Evolutionary conservation across 495 filamentous ascomycete genomes (phyloP).

Genomic region (Staphylotrichum longicolle): DNA sequence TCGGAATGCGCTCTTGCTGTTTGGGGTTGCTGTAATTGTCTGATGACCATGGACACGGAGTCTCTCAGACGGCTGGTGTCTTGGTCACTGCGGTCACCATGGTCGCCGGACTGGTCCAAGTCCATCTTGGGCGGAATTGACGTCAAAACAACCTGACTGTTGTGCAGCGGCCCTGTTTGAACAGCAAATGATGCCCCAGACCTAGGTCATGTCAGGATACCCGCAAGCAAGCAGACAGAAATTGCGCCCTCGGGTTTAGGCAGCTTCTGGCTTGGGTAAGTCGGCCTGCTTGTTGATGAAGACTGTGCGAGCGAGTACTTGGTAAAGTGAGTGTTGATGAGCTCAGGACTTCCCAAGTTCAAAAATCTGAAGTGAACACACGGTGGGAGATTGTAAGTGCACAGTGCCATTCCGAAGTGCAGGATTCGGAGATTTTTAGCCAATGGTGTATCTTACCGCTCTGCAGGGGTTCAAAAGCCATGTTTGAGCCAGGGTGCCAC

Average conservation of each 20-base stretch:
- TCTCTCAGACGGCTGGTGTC: not conserved
- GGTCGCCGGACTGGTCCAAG: slow-evolving; percentile 8
- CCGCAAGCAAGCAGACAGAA: no score
- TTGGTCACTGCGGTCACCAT: not conserved
- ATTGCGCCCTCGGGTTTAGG: no score
- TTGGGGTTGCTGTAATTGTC: slow-evolving; percentile 1
- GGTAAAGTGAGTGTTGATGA: no score
- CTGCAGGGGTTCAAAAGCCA: not conserved
- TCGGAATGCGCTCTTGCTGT: not conserved
- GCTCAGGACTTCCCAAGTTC: not conserved
- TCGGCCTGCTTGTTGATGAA: no score
- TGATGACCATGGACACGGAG: slow-evolving; percentile 18
- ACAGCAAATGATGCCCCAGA: not conserved
- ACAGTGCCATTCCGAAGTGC: not conserved
- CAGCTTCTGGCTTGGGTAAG: no score
- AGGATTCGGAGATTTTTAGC: not conserved
- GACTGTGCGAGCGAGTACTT: no score
- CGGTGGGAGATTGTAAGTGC: not conserved
- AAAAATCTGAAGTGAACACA: not conserved
- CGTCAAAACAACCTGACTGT: no score
- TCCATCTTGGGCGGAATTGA: slow-evolving; percentile 6
- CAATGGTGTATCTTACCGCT: not conserved
- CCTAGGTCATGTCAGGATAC: no score
- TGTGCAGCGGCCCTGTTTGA: no score
- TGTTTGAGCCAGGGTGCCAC: not conserved